Conservation (phyloP, 352 stramenopile genomes). For the Globisporangium abappressorium region DNA sequence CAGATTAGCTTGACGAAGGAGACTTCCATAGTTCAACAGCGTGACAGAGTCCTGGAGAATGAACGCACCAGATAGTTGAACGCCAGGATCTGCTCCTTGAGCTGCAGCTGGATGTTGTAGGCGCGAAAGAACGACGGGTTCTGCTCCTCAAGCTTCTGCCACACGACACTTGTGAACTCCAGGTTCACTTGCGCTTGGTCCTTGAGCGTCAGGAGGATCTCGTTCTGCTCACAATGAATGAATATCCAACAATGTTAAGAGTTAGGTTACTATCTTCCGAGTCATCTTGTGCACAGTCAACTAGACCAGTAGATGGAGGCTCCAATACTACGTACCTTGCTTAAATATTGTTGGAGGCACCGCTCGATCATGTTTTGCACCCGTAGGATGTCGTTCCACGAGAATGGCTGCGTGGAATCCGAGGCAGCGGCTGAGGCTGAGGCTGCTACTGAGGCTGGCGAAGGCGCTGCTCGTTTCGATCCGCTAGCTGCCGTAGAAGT, state of each 20-base stretch:
- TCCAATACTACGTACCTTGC: slow-evolving; percentile 46
- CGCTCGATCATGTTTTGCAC: slow-evolving; percentile 90
- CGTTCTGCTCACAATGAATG: slow-evolving; percentile 28
- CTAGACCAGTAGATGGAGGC: no score
- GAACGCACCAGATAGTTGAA: slow-evolving; percentile 89
- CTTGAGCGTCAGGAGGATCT: slow-evolving; percentile 61
- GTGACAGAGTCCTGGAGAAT: no score
- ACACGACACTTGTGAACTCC: slow-evolving; percentile 82
- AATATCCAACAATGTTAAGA: not conserved
- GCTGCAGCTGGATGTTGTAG: slow-evolving; percentile 79
- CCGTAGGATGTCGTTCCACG: slow-evolving; percentile 87
- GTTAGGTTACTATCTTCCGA: not conserved
- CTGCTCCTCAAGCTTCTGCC: slow-evolving; percentile 91
- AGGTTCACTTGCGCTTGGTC: slow-evolving; percentile 82
- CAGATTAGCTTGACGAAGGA: not conserved
- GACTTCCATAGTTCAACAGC: no score
- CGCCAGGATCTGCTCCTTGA: slow-evolving; percentile 89
- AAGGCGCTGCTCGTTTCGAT: not conserved
- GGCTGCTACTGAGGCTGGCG: not conserved
- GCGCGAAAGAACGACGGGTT: slow-evolving; percentile 88
- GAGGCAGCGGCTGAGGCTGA: not conserved
- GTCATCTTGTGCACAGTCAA: no score
- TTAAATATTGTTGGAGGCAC: slow-evolving; percentile 90
- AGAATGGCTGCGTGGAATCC: slow-evolving; percentile 42
- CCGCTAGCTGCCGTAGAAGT: not conserved